Evolutionary conservation across 2,329 filamentous ascomycete species (phyloP), one percentile per base, ranked within the genome.

Genomic region (Aspergillus latus): DNA sequence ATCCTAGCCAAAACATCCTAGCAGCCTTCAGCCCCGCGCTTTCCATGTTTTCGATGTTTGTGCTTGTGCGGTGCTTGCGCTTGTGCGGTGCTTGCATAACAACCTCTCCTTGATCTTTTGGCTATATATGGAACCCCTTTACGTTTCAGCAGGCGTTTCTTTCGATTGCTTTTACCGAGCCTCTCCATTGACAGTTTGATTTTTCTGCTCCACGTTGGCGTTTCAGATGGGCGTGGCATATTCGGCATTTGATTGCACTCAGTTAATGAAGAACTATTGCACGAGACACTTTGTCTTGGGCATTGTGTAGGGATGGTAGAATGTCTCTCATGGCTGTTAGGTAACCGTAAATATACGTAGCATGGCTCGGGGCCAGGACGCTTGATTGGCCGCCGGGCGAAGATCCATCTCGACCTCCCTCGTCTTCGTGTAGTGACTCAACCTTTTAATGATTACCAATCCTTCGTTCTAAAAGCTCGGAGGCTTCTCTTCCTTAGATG

Each of bases 1-100:
- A 7, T 65, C 63, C 43, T 68, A 52, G 64, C 21, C 42, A 15
- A 10, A 5, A 21, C 21, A 21, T 21, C 21, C 21, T 21, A 21
- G 21, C 21, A 21, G 21, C 21, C 21, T 21, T 21, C 21, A 21
- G 21, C 21, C 21, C 21, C 21, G 21, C 11, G 21, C 28, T 40
- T 21, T 28, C n/a, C 10, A 21, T 21, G 21, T 21, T 21, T 21
- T 34, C 32, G 21, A 21, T 21, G 21, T 21, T 21, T 21, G 21
- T 21, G 21, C 21, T 21, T 21, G 21, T 21, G 21, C 21, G 21
- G 21, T 21, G 21, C 21, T 21, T 21, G 21, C 21, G 21, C 21
- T 21, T 21, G 21, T 21, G 21, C 21, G 21, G 21, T 21, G 21
- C 21, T 21, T 21, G 21, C 21, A 21, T 21, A 21, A 21, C 21